phyloP scores from a whole-genome alignment of 345 rosid species.

The Syzygium aromaticum region DNA sequence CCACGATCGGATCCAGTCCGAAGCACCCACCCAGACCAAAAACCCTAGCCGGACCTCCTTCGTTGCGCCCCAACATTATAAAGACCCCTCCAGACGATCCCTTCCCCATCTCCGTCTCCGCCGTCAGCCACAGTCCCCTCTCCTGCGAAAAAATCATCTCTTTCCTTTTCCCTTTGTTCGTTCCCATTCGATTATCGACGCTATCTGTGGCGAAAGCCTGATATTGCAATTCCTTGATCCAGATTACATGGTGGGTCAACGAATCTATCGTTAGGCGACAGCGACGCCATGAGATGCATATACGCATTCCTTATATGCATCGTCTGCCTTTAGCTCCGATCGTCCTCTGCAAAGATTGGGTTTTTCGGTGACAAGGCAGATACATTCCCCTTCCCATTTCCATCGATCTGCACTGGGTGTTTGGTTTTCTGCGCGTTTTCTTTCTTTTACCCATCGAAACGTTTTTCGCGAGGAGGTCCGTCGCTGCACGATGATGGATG shows the following conservation, averaged over 20 bases:
- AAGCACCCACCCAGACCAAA: background rate
- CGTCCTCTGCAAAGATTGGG: background rate
- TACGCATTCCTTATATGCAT: background rate
- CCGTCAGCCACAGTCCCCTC: background rate
- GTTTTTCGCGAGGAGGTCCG: background rate
- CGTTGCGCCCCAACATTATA: background rate
- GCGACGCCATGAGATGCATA: background rate
- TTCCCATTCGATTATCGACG: background rate
- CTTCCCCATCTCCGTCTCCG: background rate
- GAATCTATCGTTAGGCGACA: background rate
- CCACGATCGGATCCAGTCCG: background rate
- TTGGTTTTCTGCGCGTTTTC: too few species aligned
- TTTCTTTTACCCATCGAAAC: background rate
- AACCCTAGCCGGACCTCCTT: background rate
- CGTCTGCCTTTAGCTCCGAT: background rate
- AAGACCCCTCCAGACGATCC: background rate
- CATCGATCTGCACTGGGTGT: background rate
- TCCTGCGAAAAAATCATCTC: background rate
- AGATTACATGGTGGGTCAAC: background rate
- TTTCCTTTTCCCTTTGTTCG: background rate
- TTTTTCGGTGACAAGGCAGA: background rate
- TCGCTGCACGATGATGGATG: background rate
- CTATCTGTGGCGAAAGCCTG: background rate
- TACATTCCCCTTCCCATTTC: background rate
- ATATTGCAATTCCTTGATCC: background rate